These are phyloP conservation scores for Bassia scoparia DNA, from an alignment of 148 eudicot species.

Conservation along the genomic window DNA sequence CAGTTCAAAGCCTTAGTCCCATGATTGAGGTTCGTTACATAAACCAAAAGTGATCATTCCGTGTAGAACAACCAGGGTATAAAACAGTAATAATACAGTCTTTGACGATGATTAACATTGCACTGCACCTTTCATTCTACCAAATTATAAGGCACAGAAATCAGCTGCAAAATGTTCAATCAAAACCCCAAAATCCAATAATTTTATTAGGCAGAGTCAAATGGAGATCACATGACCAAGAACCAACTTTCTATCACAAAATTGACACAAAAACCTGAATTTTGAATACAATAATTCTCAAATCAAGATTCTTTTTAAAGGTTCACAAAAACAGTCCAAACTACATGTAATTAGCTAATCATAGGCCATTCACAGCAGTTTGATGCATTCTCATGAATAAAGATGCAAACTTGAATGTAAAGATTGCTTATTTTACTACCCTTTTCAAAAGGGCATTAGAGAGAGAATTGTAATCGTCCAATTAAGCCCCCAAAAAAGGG, in stretches of 20 bases:
- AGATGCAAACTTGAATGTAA: constrained; percentile 5
- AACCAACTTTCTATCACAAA: background rate
- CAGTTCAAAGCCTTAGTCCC: too few relatives aligned
- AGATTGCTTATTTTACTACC: background rate
- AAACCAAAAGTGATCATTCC: too few relatives aligned
- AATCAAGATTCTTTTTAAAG: background rate
- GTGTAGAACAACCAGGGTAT: too few relatives aligned
- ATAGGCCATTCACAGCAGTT: background rate
- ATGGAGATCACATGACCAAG: constrained; percentile 1
- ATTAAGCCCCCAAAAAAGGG: background rate
- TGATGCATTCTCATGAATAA: background rate
- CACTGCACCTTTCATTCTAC: background rate
- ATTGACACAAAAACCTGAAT: background rate
- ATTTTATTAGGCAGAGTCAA: background rate
- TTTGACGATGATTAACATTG: background rate
- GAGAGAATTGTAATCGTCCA: background rate
- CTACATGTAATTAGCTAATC: background rate
- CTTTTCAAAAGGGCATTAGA: background rate
- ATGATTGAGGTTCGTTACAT: too few relatives aligned
- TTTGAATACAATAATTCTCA: constrained; percentile 1
- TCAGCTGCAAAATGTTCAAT: background rate
- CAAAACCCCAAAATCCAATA: background rate
- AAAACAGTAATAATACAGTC: too few relatives aligned
- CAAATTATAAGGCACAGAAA: background rate
- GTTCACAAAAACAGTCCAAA: background rate